Evolutionary conservation across 1,284 basidiomycete species (phyloP).

Genomic region (Ustilago esculenta): DNA sequence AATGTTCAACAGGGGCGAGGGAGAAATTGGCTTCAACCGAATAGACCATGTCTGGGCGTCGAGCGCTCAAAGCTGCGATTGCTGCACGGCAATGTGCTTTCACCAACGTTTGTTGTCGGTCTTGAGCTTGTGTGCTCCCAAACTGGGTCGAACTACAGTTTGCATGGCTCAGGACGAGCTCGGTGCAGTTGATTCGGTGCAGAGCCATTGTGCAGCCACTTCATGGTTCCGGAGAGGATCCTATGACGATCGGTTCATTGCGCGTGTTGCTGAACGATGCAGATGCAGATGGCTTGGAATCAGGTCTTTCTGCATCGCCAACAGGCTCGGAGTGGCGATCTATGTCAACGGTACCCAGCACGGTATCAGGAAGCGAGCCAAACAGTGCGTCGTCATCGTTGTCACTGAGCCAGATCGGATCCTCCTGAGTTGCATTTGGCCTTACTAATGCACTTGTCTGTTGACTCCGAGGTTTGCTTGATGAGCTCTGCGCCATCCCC

Average conservation of each 20-base stretch:
- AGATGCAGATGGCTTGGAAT: too few relatives aligned
- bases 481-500: slow-evolving; percentile 12
- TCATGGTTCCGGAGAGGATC: slow-evolving; percentile 35
- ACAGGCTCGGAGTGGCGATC: too few relatives aligned
- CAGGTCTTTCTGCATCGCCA: too few relatives aligned
- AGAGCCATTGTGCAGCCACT: too few relatives aligned
- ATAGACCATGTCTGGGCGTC: too few relatives aligned
- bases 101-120: too few relatives aligned
- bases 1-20: slow-evolving; percentile 63
- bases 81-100: too few relatives aligned
- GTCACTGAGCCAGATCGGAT: slow-evolving; percentile 29
- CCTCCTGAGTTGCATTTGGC: slow-evolving; percentile 6
- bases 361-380: neutral
- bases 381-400: slow-evolving; percentile 38
- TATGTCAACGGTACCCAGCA: neutral
- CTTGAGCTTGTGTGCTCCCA: too few relatives aligned
- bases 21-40: slow-evolving; percentile 35
- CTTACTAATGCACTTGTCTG: neutral
- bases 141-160: too few relatives aligned
- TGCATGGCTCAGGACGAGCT: too few relatives aligned
- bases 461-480: slow-evolving; percentile 7
- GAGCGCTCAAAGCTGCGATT: neutral
- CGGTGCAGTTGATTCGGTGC: too few relatives aligned
- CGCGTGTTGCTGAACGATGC: slow-evolving; percentile 3
- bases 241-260: slow-evolving; percentile 42